Evolutionary conservation across 371 early-diverging fungal species (phyloP).

Genomic region (Mortierella sp.): DNA sequence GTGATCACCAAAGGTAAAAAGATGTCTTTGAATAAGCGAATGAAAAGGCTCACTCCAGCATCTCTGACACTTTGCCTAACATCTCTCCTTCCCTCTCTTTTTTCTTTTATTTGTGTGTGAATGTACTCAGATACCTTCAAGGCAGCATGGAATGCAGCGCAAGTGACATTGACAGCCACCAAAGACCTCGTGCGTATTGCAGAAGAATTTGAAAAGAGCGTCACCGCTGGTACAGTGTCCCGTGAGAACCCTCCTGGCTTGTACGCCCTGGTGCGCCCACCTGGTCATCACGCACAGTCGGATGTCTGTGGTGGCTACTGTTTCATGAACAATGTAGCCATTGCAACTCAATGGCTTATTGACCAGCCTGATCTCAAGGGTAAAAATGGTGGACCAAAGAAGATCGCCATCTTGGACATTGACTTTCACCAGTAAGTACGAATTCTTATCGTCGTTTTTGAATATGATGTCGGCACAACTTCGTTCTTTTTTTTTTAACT

Average conservation of each 20-base stretch:
- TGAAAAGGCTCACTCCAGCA: too few relatives aligned
- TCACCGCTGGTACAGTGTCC: constrained; percentile 9
- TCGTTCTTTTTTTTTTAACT: neutral
- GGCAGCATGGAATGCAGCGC: constrained; percentile 75
- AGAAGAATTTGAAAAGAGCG: constrained; percentile 24
- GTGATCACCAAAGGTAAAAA: constrained; percentile 67
- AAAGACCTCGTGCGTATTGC: constrained; percentile 59
- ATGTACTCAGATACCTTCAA: constrained; percentile 67
- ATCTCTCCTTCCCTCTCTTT: neutral
- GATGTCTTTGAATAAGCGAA: too few relatives aligned
- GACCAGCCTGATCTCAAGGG: constrained; percentile 42
- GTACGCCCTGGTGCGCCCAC: constrained; percentile 81
- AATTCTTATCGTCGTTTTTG: neutral
- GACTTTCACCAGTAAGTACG: constrained; percentile 75
- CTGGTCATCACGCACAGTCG: constrained; percentile 73
- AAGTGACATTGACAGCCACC: constrained; percentile 74
- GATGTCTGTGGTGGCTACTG: constrained; percentile 72
- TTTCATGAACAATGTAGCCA: constrained; percentile 71
- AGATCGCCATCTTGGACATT: constrained; percentile 66
- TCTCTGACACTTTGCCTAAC: too few relatives aligned
- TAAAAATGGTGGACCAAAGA: constrained; percentile 52
- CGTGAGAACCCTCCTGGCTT: constrained; percentile 49
- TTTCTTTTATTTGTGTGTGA: neutral
- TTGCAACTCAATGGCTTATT: constrained; percentile 70
- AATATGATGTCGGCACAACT: neutral